Evolutionary conservation across 305 asterid genomes (phyloP).

Genomic region (Fraxinus platypoda): DNA sequence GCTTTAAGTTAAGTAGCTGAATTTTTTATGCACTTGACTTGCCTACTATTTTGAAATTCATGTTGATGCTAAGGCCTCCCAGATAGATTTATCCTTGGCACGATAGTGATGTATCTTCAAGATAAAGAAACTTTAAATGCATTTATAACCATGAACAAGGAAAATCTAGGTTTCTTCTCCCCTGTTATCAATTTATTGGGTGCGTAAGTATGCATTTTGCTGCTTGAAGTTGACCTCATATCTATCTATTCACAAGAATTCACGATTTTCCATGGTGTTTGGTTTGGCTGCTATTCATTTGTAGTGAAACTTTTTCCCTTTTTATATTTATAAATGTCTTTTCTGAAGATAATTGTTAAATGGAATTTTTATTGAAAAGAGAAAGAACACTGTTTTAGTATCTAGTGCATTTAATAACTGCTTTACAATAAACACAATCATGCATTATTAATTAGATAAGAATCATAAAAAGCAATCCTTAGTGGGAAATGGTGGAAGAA

Average conservation of each 20-base stretch:
- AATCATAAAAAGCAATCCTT: not conserved
- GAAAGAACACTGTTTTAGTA: not conserved
- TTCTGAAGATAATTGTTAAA: not conserved
- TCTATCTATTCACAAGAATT: not conserved
- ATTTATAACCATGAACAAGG: not conserved
- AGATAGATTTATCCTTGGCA: not conserved
- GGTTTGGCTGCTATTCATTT: not conserved
- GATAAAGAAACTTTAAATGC: not conserved
- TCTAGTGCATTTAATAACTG: slow-evolving; percentile 2
- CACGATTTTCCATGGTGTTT: not conserved
- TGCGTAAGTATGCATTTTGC: not conserved
- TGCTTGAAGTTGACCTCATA: not conserved
- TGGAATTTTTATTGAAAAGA: not conserved
- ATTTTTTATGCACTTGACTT: not conserved
- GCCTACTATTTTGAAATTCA: not conserved
- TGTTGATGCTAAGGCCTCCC: not conserved
- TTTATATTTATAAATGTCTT: too few relatives aligned
- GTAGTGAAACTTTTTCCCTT: not conserved
- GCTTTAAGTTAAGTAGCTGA: not conserved
- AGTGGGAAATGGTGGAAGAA: not conserved
- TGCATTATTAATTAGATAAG: not conserved
- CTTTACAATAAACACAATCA: not conserved
- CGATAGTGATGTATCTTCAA: not conserved
- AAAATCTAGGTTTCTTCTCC: not conserved
- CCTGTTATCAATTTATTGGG: not conserved